phyloP scores from a whole-genome alignment of 306 rosid species.

The Hippophae rhamnoides region DNA sequence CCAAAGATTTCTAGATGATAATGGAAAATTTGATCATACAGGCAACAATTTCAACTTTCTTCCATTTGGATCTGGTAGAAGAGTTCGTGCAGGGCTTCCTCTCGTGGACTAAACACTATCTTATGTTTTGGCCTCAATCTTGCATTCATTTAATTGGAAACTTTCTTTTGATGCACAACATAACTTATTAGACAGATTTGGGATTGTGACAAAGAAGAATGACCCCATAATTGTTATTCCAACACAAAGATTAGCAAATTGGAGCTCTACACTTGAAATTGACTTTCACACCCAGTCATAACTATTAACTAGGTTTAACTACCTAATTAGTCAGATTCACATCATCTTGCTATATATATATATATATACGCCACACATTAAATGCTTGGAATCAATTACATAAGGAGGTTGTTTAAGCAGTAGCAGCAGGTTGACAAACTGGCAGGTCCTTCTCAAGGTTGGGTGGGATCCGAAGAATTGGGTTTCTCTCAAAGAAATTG shows the following conservation, averaged over 20 bases:
- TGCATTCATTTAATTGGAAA: conserved; percentile 22
- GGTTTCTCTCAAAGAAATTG: conserved; percentile 58
- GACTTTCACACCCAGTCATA: no score
- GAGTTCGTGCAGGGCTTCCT: conserved; percentile 23
- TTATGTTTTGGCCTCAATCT: conserved; percentile 12
- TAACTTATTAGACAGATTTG: conserved; percentile 7
- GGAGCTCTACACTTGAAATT: no score
- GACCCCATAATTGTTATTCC: no score
- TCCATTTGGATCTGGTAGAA: conserved; percentile 35
- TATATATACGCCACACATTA: no score
- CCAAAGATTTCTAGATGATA: conserved; percentile 1
- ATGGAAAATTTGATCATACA: not conserved
- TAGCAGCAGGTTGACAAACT: not conserved
- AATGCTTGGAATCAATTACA: no score
- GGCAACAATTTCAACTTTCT: conserved; percentile 17
- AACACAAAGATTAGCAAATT: no score
- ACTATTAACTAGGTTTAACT: no score
- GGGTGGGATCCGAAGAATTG: conserved; percentile 19
- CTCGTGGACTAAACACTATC: conserved; percentile 18
- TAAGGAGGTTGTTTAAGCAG: no score
- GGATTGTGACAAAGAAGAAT: conserved; percentile 10
- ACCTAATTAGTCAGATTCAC: no score
- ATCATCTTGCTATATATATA: no score
- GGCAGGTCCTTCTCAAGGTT: not conserved
- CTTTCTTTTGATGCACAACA: not conserved